A percentile compares a stretch with the other conserved stretches of the same genome.
phyloP scores from a whole-genome alignment of 1,284 basidiomycete genomes.

The Sporisorium iseilematis-ciliati region DNA sequence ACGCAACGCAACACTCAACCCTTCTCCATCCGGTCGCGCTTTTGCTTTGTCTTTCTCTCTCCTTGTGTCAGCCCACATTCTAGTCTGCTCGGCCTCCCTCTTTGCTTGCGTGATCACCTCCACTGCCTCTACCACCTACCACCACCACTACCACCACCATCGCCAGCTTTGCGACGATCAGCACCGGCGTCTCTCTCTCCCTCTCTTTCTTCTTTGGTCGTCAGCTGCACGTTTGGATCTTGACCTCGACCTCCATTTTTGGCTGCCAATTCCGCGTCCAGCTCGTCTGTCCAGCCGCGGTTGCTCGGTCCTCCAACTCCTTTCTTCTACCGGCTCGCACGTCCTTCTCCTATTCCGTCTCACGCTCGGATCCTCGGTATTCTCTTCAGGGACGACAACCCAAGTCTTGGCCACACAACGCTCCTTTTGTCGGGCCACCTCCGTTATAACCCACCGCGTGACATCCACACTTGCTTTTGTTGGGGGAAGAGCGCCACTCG shows the following conservation, averaged over 20 bases:
- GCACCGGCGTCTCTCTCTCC: background rate
- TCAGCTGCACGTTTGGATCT: constrained; percentile 1
- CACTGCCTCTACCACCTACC: background rate
- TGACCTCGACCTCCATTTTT: constrained; percentile 1
- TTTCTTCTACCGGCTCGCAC: background rate
- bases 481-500: background rate
- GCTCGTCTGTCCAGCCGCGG: background rate
- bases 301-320: background rate
- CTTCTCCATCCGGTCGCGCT: constrained; percentile 5
- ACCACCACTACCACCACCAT: background rate
- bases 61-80: background rate
- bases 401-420: background rate
- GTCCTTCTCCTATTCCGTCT: background rate
- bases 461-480: background rate
- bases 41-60: background rate
- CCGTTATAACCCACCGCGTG: background rate
- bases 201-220: background rate
- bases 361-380: background rate
- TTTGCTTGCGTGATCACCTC: background rate
- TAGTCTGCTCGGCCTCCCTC: background rate
- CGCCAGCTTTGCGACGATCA: background rate
- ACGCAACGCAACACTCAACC: background rate
- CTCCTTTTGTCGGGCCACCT: background rate
- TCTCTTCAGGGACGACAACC: background rate
- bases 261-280: background rate